Percentiles rank a stretch among this genome's conserved stretches.
These are phyloP conservation scores for Syncephalastrum monosporum DNA, from an alignment of 371 early-diverging fungal genomes.

Conservation along the genomic window DNA sequence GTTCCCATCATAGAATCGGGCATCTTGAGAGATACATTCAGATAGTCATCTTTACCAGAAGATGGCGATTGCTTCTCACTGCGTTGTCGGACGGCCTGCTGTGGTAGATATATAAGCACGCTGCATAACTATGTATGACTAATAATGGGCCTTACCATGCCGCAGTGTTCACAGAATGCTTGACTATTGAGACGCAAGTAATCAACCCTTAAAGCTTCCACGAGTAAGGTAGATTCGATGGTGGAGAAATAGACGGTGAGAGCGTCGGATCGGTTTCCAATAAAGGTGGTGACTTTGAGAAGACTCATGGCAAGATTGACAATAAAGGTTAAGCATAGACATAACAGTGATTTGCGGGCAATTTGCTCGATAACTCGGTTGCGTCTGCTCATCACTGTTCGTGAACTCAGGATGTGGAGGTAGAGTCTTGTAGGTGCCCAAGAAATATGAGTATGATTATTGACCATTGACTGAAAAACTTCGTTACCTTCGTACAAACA, in stretches of 20 bases:
- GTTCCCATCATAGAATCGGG: conserved; percentile 4
- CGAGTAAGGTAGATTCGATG: conserved; percentile 42
- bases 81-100: not conserved
- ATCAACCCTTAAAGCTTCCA: conserved; percentile 45
- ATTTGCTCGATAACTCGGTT: conserved; percentile 41
- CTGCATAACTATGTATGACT: not conserved
- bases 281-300: conserved; percentile 34
- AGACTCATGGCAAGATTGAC: conserved; percentile 44
- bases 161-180: conserved; percentile 41
- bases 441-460: not conserved
- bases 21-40: conserved; percentile 13
- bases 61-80: too few species aligned
- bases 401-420: conserved; percentile 30
- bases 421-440: conserved; percentile 24
- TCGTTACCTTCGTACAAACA: conserved; percentile 46
- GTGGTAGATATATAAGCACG: not conserved
- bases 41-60: conserved; percentile 7
- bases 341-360: conserved; percentile 44
- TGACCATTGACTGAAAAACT: not conserved
- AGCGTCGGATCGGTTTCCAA: conserved; percentile 42
- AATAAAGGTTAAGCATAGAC: conserved; percentile 35
- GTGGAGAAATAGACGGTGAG: conserved; percentile 43
- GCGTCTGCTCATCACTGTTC: conserved; percentile 32
- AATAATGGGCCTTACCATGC: conserved; percentile 20
- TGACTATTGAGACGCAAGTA: conserved; percentile 24